Evolutionary conservation across 1,139 yeast genomes (phyloP).

Genomic region (Yamadazyma pseudoaaseri): DNA sequence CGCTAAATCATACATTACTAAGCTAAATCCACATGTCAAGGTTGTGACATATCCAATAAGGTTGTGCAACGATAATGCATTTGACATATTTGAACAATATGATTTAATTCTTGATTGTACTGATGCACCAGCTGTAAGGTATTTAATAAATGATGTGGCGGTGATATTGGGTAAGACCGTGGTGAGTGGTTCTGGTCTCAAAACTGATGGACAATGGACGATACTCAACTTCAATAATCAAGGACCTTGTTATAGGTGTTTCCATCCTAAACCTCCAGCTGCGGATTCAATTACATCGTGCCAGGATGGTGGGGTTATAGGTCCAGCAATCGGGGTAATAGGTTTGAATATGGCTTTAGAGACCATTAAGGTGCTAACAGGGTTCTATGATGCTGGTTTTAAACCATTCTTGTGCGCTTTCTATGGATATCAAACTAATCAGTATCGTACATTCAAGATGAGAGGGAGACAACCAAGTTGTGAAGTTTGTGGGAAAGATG

Average conservation of each 20-base stretch:
- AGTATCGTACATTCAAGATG: constrained; percentile 75
- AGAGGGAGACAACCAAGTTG: constrained; percentile 65
- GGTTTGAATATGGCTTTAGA: constrained; percentile 91
- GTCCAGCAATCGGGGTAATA: constrained; percentile 91
- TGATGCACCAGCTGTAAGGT: constrained; percentile 86
- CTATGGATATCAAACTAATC: constrained; percentile 73
- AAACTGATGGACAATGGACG: constrained; percentile 86
- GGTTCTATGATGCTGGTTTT: constrained; percentile 52
- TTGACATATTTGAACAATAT: constrained; percentile 57
- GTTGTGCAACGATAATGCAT: constrained; percentile 58
- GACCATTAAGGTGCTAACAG: constrained; percentile 70
- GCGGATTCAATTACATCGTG: constrained; percentile 82
- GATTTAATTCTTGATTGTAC: constrained; percentile 90
- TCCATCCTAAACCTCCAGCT: constrained; percentile 89
- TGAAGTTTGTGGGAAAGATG: constrained; percentile 59
- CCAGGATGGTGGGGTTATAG: constrained; percentile 92
- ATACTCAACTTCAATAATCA: constrained; percentile 61
- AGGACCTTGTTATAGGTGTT: constrained; percentile 95
- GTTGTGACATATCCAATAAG: constrained; percentile 53
- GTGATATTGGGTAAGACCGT: constrained; percentile 69
- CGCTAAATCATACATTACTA: constrained; percentile 54
- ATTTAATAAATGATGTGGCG: constrained; percentile 82
- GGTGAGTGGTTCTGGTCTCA: constrained; percentile 89
- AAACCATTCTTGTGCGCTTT: constrained; percentile 70
- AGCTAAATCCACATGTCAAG: constrained; percentile 66